A percentile compares a stretch with the other conserved stretches of the same genome.
Evolutionary conservation across 1,284 basidiomycete genomes (phyloP).

Genomic region (Cutaneotrichosporon sp.): DNA sequence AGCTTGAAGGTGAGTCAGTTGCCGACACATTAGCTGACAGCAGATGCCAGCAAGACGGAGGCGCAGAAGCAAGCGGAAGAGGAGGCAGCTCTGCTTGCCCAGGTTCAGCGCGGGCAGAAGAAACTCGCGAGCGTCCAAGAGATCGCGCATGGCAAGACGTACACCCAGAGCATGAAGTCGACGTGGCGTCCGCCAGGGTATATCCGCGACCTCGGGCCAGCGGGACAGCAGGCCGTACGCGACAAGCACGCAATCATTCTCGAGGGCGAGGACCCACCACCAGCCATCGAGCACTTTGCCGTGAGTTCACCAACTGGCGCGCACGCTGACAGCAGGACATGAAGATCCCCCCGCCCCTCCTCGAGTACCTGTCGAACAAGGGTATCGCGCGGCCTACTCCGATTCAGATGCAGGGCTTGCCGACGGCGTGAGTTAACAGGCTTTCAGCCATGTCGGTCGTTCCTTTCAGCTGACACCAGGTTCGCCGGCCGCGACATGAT

Average conservation of each 20-base stretch:
- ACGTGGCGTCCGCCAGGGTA: conserved; percentile 89
- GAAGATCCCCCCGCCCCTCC: conserved; percentile 86
- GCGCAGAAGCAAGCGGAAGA: conserved; percentile 81
- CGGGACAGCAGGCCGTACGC: conserved; percentile 72
- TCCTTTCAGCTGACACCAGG: conserved; percentile 56
- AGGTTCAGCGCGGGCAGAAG: conserved; percentile 79
- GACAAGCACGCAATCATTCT: conserved; percentile 90
- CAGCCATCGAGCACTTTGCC: conserved; percentile 86
- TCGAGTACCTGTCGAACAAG: conserved; percentile 79
- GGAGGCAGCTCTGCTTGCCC: conserved; percentile 86
- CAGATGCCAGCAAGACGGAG: conserved; percentile 82
- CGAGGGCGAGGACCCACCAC: conserved; percentile 86
- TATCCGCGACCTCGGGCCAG: conserved; percentile 69
- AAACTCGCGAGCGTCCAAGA: conserved; percentile 92
- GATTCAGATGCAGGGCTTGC: conserved; percentile 96
- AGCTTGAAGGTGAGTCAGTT: conserved; percentile 67
- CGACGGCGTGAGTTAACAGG: conserved; percentile 79
- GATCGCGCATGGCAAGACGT: conserved; percentile 87
- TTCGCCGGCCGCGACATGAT: conserved; percentile 91
- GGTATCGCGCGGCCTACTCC: conserved; percentile 88
- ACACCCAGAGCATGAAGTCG: conserved; percentile 81
- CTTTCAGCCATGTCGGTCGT: too few relatives aligned
- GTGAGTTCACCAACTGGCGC: conserved; percentile 59
- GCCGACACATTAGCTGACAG: conserved; percentile 13
- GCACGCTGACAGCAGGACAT: conserved; percentile 69